These are phyloP conservation scores for Knoxia roxburghii DNA, from an alignment of 257 asterid genomes.

Conservation along the genomic window DNA sequence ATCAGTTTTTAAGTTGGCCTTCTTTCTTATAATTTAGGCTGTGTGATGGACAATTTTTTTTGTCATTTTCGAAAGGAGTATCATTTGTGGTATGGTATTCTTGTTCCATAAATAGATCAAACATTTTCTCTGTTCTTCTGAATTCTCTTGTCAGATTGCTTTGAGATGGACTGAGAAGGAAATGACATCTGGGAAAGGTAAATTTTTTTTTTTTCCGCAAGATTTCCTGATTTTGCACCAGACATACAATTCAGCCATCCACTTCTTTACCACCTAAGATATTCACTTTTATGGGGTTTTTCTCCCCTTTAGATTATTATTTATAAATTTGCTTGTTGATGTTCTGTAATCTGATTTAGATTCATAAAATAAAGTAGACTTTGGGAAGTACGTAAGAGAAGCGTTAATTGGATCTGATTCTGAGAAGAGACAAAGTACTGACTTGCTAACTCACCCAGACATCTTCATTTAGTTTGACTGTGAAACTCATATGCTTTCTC, in stretches of 20 bases:
- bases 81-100: no score
- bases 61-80: background rate
- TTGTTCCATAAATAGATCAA: no score
- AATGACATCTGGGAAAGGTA: constrained; percentile 97
- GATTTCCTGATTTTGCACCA: background rate
- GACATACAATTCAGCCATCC: background rate
- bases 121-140: constrained; percentile 17
- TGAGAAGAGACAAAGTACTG: background rate
- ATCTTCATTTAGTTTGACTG: background rate
- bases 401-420: background rate
- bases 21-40: background rate
- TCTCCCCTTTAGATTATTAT: background rate
- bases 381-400: background rate
- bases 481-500: background rate
- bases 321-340: background rate
- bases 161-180: constrained; percentile 95
- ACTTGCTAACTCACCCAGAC: background rate
- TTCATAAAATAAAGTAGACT: background rate
- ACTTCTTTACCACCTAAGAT: background rate
- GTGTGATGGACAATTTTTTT: background rate
- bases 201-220: no score
- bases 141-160: constrained; percentile 58
- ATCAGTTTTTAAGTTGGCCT: background rate
- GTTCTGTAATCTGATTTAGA: constrained; percentile 2
- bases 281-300: background rate